phyloP scores from a whole-genome alignment of 768 basidiomycete species.

The Lenzites betulinus region DNA sequence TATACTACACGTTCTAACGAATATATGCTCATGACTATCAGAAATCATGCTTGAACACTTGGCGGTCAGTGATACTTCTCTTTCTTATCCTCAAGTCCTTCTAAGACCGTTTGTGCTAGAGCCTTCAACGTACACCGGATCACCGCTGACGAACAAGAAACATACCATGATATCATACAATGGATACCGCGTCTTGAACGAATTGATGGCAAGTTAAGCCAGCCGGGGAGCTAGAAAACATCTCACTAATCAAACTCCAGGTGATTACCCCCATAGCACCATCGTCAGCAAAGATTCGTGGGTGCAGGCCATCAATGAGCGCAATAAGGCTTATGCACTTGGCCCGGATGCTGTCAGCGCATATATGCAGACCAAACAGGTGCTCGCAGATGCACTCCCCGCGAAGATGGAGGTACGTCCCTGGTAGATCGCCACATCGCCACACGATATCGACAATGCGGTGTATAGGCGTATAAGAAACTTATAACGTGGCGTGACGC shows the following conservation, averaged over 20 bases:
- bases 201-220: not conserved
- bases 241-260: not conserved
- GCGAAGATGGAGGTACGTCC: slow-evolving; percentile 15
- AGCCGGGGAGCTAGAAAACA: too few species aligned
- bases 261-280: not conserved
- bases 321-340: slow-evolving; percentile 22
- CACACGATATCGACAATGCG: not conserved
- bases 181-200: slow-evolving; percentile 22
- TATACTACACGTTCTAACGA: not conserved
- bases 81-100: not conserved
- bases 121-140: not conserved
- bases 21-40: not conserved
- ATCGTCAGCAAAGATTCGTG: slow-evolving; percentile 15
- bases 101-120: not conserved
- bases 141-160: not conserved
- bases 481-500: slow-evolving; percentile 15
- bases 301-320: slow-evolving; percentile 24
- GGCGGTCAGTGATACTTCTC: not conserved
- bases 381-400: slow-evolving; percentile 8
- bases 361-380: slow-evolving; percentile 18
- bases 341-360: slow-evolving; percentile 3
- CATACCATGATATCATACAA: slow-evolving; percentile 13
- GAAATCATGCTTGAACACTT: not conserved
- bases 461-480: slow-evolving; percentile 5
- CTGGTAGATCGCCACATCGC: not conserved